Conservation (phyloP, 2,329 filamentous ascomycete species). For the Aspergillus japonicus region DNA sequence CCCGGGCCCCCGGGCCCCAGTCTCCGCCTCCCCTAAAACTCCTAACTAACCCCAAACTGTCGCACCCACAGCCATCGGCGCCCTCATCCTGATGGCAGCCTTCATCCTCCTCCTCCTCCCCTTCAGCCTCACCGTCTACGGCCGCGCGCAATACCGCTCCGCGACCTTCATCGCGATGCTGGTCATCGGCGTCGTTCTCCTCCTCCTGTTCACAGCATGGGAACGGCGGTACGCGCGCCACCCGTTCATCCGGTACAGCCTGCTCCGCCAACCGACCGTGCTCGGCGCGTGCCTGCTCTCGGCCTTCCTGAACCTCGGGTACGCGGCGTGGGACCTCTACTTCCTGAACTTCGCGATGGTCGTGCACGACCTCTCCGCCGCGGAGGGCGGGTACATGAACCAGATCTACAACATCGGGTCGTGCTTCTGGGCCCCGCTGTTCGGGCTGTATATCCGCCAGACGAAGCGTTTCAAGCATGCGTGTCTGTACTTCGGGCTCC, state of each 20-base stretch:
- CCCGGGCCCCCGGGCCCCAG: slow-evolving; percentile 29
- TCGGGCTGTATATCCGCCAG: slow-evolving; percentile 51
- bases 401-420: slow-evolving; percentile 57
- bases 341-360: slow-evolving; percentile 56
- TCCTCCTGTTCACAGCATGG: slow-evolving; percentile 55
- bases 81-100: slow-evolving; percentile 60
- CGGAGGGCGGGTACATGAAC: slow-evolving; percentile 47
- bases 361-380: slow-evolving; percentile 47
- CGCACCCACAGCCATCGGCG: slow-evolving; percentile 49
- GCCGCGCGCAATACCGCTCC: slow-evolving; percentile 43
- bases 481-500: slow-evolving; percentile 52
- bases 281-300: slow-evolving; percentile 53
- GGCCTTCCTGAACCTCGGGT: slow-evolving; percentile 50
- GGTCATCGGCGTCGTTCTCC: slow-evolving; percentile 52
- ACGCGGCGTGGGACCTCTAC: slow-evolving; percentile 55
- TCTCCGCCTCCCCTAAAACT: too few relatives aligned
- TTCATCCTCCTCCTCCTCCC: slow-evolving; percentile 66
- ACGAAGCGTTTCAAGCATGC: slow-evolving; percentile 55
- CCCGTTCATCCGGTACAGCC: slow-evolving; percentile 55
- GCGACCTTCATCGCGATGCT: slow-evolving; percentile 52
- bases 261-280: slow-evolving; percentile 51
- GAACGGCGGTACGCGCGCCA: slow-evolving; percentile 54
- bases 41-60: slow-evolving; percentile 34
- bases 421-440: slow-evolving; percentile 51
- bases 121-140: slow-evolving; percentile 54